Conservation (phyloP, 148 eudicot genomes). For the Polygonum maritimum region DNA sequence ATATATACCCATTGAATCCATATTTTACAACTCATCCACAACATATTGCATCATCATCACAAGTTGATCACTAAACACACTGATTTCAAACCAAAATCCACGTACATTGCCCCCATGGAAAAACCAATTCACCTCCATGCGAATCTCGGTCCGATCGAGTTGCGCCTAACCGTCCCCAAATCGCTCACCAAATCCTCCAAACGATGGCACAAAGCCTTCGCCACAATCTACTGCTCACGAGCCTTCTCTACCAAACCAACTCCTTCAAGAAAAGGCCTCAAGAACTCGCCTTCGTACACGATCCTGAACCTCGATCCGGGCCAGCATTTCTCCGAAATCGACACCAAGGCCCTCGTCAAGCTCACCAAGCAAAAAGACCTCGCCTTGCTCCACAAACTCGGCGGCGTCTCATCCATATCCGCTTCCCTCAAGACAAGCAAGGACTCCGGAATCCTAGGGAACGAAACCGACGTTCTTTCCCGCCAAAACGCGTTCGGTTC, state of each 20-base stretch:
- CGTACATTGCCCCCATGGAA: not conserved
- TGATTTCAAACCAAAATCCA: not conserved
- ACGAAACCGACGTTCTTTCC: conserved; percentile 11
- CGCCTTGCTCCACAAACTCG: conserved; percentile 5
- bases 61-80: not conserved
- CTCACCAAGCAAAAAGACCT: conserved; percentile 22
- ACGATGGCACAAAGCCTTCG: conserved; percentile 28
- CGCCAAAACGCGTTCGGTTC: conserved; percentile 18
- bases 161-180: conserved; percentile 12
- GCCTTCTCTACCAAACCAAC: conserved; percentile 4
- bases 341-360: conserved; percentile 11
- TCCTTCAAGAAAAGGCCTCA: not conserved
- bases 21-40: not conserved
- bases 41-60: not conserved
- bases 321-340: conserved; percentile 12
- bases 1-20: not conserved
- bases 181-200: conserved; percentile 13
- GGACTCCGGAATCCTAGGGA: conserved; percentile 16
- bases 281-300: conserved; percentile 14
- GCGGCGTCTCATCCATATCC: conserved; percentile 22
- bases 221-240: conserved; percentile 22
- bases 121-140: not conserved
- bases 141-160: conserved; percentile 16
- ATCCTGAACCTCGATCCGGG: conserved; percentile 19
- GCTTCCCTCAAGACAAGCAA: conserved; percentile 10